These are phyloP conservation scores for Calocybe gangraenosa DNA, from an alignment of 768 basidiomycete species.

Conservation along the genomic window DNA sequence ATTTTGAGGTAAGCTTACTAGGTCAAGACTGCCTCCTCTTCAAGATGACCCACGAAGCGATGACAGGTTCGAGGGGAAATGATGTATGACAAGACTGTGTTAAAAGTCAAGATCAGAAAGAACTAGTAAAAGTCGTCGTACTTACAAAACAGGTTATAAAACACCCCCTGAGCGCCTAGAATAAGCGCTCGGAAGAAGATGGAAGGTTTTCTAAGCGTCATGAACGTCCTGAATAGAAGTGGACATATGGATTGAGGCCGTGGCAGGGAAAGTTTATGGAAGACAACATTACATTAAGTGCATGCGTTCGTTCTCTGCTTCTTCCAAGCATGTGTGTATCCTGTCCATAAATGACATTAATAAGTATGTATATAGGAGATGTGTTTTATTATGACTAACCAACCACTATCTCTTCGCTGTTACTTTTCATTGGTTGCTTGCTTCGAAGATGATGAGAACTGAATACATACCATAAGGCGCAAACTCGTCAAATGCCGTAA, in stretches of 20 bases:
- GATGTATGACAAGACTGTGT: constrained; percentile 70
- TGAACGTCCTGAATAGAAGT: constrained; percentile 72
- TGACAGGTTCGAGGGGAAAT: constrained; percentile 74
- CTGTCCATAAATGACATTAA: constrained; percentile 59
- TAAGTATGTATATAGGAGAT: constrained; percentile 31
- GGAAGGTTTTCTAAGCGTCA: constrained; percentile 83
- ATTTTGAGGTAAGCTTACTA: constrained; percentile 51
- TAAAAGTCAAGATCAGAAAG: constrained; percentile 9
- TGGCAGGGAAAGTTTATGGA: neutral
- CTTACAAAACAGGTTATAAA: constrained; percentile 85
- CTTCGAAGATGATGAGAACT: neutral
- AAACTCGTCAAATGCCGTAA: constrained; percentile 86
- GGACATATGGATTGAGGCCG: neutral
- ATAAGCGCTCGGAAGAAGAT: constrained; percentile 77
- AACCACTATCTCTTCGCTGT: constrained; percentile 50
- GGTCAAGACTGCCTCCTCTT: constrained; percentile 93
- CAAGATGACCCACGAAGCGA: constrained; percentile 88
- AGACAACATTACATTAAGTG: constrained; percentile 69
- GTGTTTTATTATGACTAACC: constrained; percentile 25
- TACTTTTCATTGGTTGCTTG: constrained; percentile 2
- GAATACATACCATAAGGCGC: constrained; percentile 68
- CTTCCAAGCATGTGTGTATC: constrained; percentile 92
- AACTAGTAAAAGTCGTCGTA: constrained; percentile 13
- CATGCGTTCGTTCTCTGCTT: constrained; percentile 98
- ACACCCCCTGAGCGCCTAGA: constrained; percentile 89